Conservation (phyloP, 2,329 filamentous ascomycete species). For the Neonectria punicea region DNA sequence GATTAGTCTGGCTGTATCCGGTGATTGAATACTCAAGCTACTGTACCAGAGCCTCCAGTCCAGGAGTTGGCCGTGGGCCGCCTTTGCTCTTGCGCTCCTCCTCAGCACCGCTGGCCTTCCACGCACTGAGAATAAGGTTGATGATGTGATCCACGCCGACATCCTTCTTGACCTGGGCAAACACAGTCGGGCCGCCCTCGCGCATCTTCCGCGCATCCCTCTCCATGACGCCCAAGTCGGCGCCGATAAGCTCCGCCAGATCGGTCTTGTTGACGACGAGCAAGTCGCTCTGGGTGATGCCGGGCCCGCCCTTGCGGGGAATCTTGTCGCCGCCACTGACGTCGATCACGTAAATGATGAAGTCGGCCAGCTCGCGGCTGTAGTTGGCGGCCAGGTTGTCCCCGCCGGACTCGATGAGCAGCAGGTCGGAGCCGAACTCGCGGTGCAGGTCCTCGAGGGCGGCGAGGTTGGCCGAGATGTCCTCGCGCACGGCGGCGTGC, state of each 20-base stretch:
- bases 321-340: slow-evolving; percentile 97
- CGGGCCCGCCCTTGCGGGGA: slow-evolving; percentile 92
- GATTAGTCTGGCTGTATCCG: neutral
- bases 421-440: slow-evolving; percentile 80
- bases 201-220: slow-evolving; percentile 93
- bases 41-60: slow-evolving; percentile 58
- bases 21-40: neutral
- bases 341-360: slow-evolving; percentile 98
- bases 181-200: slow-evolving; percentile 94
- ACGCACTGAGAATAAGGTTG: slow-evolving; percentile 87
- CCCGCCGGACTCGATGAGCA: slow-evolving; percentile 94
- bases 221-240: slow-evolving; percentile 94
- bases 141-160: slow-evolving; percentile 88
- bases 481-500: slow-evolving; percentile 96
- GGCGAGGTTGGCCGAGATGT: slow-evolving; percentile 93
- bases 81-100: slow-evolving; percentile 63
- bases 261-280: slow-evolving; percentile 98
- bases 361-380: slow-evolving; percentile 92
- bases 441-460: slow-evolving; percentile 89
- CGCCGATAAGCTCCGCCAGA: slow-evolving; percentile 87
- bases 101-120: slow-evolving; percentile 89
- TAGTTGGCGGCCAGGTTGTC: slow-evolving; percentile 99
- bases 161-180: slow-evolving; percentile 95
- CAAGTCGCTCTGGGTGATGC: slow-evolving; percentile 95
- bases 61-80: slow-evolving; percentile 67